Evolutionary conservation across 331 rosid genomes (phyloP), one percentile per base, ranked within the genome.

Genomic region (Stylosanthes scabra): DNA sequence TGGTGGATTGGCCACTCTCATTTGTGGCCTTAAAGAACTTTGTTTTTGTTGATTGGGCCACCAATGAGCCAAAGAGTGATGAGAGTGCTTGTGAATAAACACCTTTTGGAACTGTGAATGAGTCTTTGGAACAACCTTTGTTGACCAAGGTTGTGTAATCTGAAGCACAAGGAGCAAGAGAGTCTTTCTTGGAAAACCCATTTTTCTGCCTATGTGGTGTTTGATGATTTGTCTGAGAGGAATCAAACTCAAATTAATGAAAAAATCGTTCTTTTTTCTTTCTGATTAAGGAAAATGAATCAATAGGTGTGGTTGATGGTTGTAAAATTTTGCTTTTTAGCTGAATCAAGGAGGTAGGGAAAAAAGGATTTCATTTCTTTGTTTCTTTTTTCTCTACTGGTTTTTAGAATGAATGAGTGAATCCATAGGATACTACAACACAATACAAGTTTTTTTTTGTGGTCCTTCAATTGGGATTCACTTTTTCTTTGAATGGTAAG

Each of bases 51-150:
- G 99, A 88, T 47, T 95, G 97, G 46, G 89, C 80, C 41, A 88
- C 88, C 28, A 95, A 66, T 31, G 96, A 84, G 4, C 91, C 89
- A 45, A 90, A 86, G 1, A 95, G 89, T 7, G 98, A 66, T 5
- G 99, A 89, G 11, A 95, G 96, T 6, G 97, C 61, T 58, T 95
- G 99, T 0, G 96, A 87, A 88, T 95, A 95, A 0, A 82, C 84
- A 39, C 97, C 97, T 25, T 81, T 81, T 82, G 97, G 98, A 90
- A 92, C 97, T 78, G 97, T 70, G 64, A 92, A 89, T 0, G 88
- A 42, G 39, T 92, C 89, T 79, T 90, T 90, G 15, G 99, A 90
- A 62, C 99, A 95, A 11, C 98, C 99, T 73, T 90, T 95, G 91
- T 90, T 92, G 59, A 95, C 85, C 11, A 95, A 67, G 37, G 91